These are phyloP conservation scores for Cryptococcus sp. DNA, from an alignment of 1,284 basidiomycete genomes.

Conservation along the genomic window DNA sequence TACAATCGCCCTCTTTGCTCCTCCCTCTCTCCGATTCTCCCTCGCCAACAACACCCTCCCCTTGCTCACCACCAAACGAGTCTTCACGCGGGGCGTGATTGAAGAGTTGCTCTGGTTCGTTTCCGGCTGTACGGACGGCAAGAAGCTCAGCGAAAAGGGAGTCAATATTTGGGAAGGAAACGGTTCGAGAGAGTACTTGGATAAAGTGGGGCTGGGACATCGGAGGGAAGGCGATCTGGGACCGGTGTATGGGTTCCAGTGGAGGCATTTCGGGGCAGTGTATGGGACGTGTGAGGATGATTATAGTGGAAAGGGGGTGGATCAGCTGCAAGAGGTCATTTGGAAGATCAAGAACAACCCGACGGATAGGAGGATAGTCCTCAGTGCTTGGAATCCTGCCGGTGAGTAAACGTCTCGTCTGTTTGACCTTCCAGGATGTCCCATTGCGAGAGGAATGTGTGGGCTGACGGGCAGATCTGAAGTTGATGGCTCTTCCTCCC, in stretches of 20 bases:
- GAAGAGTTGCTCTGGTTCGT: slow-evolving; percentile 98
- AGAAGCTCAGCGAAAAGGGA: slow-evolving; percentile 69
- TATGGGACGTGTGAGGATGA: slow-evolving; percentile 77
- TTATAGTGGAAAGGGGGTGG: slow-evolving; percentile 85
- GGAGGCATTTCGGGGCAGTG: slow-evolving; percentile 92
- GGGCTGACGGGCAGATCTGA: slow-evolving; percentile 59
- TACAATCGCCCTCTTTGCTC: slow-evolving; percentile 83
- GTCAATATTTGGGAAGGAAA: slow-evolving; percentile 99
- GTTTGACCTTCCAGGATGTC: neutral
- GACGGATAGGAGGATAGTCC: slow-evolving; percentile 89
- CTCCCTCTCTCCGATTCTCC: slow-evolving; percentile 79
- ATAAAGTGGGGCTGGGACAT: slow-evolving; percentile 72
- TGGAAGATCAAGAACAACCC: slow-evolving; percentile 88
- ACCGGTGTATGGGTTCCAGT: slow-evolving; percentile 97
- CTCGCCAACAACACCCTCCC: slow-evolving; percentile 69
- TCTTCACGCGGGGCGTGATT: slow-evolving; percentile 83
- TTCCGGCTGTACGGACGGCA: slow-evolving; percentile 76
- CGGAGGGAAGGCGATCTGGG: slow-evolving; percentile 89
- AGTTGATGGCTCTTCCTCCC: slow-evolving; percentile 90
- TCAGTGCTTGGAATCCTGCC: slow-evolving; percentile 96
- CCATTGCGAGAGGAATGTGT: neutral
- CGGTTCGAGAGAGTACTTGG: slow-evolving; percentile 79
- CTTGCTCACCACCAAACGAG: slow-evolving; percentile 90
- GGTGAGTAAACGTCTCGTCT: slow-evolving; percentile 52
- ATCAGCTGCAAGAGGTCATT: slow-evolving; percentile 85